A percentile compares a stretch with the other conserved stretches of the same genome.
These are phyloP conservation scores for Polysphondylium violaceum DNA, from an alignment of 78 protist species.

Conservation along the genomic window DNA sequence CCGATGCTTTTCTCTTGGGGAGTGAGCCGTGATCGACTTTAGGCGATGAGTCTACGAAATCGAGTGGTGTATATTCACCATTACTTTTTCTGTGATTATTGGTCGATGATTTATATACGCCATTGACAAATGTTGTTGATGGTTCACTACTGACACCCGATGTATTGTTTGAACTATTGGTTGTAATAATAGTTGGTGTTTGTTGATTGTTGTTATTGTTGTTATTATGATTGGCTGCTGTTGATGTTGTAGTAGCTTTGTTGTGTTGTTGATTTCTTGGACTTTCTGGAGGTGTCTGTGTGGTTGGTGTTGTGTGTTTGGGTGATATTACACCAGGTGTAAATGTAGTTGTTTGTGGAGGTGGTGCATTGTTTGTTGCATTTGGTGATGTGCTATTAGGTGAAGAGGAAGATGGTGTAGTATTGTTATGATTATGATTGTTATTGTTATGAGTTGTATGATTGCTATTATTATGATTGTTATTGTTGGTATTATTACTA, in stretches of 20 bases:
- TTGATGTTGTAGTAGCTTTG: background rate
- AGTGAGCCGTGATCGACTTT: slow-evolving; percentile 32
- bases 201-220: background rate
- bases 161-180: background rate
- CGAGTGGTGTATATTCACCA: slow-evolving; percentile 62
- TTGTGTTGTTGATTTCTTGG: background rate
- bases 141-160: background rate
- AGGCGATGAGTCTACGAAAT: slow-evolving; percentile 60
- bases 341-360: background rate
- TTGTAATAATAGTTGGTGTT: background rate
- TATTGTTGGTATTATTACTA: background rate
- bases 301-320: slow-evolving; percentile 3
- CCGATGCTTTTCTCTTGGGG: slow-evolving; percentile 79
- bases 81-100: slow-evolving; percentile 9
- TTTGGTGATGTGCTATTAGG: background rate
- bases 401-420: slow-evolving; percentile 9
- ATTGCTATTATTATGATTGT: background rate
- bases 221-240: background rate
- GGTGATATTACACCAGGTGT: slow-evolving; percentile 47
- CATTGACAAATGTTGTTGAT: background rate
- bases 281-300: slow-evolving; percentile 43
- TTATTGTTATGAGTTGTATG: background rate
- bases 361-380: background rate
- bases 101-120: background rate
- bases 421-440: background rate